These are phyloP conservation scores for Pugionium dolabratum DNA, from an alignment of 345 rosid genomes.

Conservation along the genomic window DNA sequence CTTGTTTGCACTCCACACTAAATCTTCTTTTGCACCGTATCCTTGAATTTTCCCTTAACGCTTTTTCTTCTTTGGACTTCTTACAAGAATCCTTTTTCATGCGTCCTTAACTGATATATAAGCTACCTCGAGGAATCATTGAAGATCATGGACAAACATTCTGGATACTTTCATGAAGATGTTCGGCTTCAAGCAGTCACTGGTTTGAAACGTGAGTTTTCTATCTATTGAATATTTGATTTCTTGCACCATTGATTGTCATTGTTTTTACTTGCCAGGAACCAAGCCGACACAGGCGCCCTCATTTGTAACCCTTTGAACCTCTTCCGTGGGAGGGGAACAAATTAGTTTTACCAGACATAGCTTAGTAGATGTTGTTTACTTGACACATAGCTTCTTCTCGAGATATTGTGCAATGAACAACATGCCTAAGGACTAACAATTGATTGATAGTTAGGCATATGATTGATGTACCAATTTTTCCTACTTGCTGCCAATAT, in stretches of 20 bases:
- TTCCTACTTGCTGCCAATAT: neutral
- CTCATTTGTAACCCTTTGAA: conserved; percentile 17
- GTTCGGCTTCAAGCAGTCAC: conserved; percentile 94
- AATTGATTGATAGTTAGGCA: conserved; percentile 3
- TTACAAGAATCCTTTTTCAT: conserved; percentile 24
- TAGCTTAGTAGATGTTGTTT: conserved; percentile 16
- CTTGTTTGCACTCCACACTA: conserved; percentile 89
- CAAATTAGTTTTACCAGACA: conserved; percentile 8
- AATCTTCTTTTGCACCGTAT: conserved; percentile 84
- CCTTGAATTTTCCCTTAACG: conserved; percentile 43
- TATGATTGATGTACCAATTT: conserved; percentile 1
- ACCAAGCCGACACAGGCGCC: conserved; percentile 7
- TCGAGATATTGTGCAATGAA: neutral
- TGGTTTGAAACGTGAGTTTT: conserved; percentile 75
- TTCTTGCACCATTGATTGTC: conserved; percentile 25
- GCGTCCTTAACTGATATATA: conserved; percentile 51
- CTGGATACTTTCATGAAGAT: conserved; percentile 97
- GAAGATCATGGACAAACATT: conserved; percentile 80
- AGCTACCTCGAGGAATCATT: conserved; percentile 93
- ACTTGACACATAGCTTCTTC: conserved; percentile 8
- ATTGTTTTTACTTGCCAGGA: conserved; percentile 1
- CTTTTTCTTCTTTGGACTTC: conserved; percentile 6
- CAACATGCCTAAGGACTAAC: conserved; percentile 3
- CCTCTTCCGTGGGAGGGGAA: conserved; percentile 16
- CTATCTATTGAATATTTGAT: conserved; percentile 12